phyloP scores from a whole-genome alignment of 208 protist genomes.

The Leptomonas pyrrhocoris region DNA sequence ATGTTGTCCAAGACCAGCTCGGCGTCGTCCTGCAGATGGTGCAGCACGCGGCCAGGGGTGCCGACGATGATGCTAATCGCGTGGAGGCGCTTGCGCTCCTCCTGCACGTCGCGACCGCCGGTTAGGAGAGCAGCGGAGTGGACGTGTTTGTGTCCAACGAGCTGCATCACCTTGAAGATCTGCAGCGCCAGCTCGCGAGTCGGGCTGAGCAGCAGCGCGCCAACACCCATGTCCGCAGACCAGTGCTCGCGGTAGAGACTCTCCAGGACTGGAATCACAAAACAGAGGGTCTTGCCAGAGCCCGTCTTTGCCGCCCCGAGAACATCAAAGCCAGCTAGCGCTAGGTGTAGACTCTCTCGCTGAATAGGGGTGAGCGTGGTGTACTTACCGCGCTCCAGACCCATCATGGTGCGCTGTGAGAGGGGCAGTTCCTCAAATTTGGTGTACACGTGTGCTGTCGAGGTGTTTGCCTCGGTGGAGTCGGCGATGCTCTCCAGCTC shows the following conservation, averaged over 20 bases:
- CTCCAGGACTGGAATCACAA: conserved; percentile 98
- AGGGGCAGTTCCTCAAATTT: conserved; percentile 91
- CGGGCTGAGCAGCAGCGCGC: conserved; percentile 97
- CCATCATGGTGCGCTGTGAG: conserved; percentile 90
- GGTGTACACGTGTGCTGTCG: conserved; percentile 38
- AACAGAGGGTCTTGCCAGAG: conserved; percentile 98
- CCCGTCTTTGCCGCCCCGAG: conserved; percentile 99
- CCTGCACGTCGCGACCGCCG: conserved; percentile 96
- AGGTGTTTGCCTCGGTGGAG: conserved; percentile 51
- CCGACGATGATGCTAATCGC: conserved; percentile 98
- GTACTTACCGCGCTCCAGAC: conserved; percentile 92
- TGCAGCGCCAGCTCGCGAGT: conserved; percentile 98
- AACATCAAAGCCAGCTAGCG: conserved; percentile 96
- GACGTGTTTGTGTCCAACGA: conserved; percentile 93
- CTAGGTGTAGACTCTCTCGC: conserved; percentile 92
- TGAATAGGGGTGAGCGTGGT: conserved; percentile 97
- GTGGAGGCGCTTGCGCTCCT: conserved; percentile 93
- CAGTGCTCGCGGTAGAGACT: conserved; percentile 90
- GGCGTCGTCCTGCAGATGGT: conserved; percentile 98
- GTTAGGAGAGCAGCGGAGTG: conserved; percentile 97
- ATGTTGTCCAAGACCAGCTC: conserved; percentile 93
- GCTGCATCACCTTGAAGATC: conserved; percentile 98
- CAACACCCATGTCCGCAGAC: conserved; percentile 93
- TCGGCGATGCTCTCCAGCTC: conserved; percentile 50
- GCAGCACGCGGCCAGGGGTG: conserved; percentile 98